phyloP scores from a whole-genome alignment of 2,329 filamentous ascomycete genomes.

The Nemania serpens region DNA sequence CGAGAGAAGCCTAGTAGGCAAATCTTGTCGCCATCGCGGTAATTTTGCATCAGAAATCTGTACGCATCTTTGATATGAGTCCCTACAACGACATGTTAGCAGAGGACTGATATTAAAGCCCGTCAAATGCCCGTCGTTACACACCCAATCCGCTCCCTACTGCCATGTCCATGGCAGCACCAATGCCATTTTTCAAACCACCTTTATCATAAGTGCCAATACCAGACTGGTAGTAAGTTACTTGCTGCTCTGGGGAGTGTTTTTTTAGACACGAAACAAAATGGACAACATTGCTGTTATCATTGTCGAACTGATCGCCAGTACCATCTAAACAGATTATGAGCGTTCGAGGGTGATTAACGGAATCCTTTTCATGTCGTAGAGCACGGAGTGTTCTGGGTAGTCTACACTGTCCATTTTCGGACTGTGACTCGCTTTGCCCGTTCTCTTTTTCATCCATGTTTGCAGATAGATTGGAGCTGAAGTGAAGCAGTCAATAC shows the following conservation, averaged over 20 bases:
- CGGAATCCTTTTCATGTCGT: conserved; percentile 4
- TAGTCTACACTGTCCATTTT: conserved; percentile 1
- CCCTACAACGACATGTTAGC: conserved; percentile 12
- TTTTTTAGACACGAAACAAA: conserved; percentile 27
- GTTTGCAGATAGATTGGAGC: not conserved
- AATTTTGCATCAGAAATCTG: conserved; percentile 27
- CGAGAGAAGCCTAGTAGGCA: conserved; percentile 27
- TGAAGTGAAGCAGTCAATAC: not conserved
- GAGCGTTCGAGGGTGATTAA: conserved; percentile 21
- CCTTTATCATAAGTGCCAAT: conserved; percentile 27
- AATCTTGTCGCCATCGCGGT: conserved; percentile 26
- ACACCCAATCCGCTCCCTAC: conserved; percentile 24
- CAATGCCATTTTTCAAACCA: conserved; percentile 27
- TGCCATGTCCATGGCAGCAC: conserved; percentile 24
- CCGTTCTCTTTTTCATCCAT: conserved; percentile 3
- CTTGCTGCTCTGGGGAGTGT: conserved; percentile 22
- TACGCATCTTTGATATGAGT: conserved; percentile 28
- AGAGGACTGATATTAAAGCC: not conserved
- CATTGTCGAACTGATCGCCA: conserved; percentile 27
- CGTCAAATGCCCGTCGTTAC: not conserved
- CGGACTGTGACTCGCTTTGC: not conserved
- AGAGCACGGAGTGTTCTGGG: conserved; percentile 20
- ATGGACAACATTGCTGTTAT: conserved; percentile 27
- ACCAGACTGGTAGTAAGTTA: conserved; percentile 27
- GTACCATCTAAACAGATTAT: conserved; percentile 28